Base-by-base conservation (phyloP, 2,329 filamentous ascomycete species). In the Cladosporium sp. region DNA sequence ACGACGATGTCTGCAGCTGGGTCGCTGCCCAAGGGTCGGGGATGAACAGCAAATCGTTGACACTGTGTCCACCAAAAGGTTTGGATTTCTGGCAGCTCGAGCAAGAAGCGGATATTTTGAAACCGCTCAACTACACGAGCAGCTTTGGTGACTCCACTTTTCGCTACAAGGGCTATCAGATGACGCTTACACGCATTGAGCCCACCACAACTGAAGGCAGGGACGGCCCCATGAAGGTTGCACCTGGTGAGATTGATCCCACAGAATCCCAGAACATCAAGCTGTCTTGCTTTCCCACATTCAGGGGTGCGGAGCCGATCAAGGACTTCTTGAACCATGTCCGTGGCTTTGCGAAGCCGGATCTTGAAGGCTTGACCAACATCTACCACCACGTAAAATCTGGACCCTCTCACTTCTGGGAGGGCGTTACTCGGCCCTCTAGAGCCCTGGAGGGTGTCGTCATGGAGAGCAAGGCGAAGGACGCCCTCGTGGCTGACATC, bases 391-490 rank as follows among this genome's bases (percentile, higher is more conserved):
- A 25, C 1, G 45, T 19, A n/a, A 20, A 17, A 13, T n/a, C 34
- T 25, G 25, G 25, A n/a, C 7, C 36, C 15, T n/a, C 15, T 15
- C 13, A 6, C 15, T 39, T 39, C 17, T 32, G 7, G 42, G 42
- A 28, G 42, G n/a, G 17, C 17, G 22, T 45, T n/a, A 28, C 24
- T 28, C 45, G 77, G 88, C 1, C 87, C 0, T 82, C 85, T 12
- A 77, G 88, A 15, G 84, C 85, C 1, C 86, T 92, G 74, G 78
- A 79, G 49, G 91, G 88, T 0, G 88, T 94, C 0, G 84, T 90
- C 1, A 78, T 94, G 13, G 87, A 90, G 60, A 74, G 78, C 9
- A 68, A 78, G 25, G 80, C 87, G 65, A 92, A 91, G 70, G 74
- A 80, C 2, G 75, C 78, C 15, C 77, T 92, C 2, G 71, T 91